Conservation (phyloP, 2,329 filamentous ascomycete genomes). For the Pestalotiopsis sp. region DNA sequence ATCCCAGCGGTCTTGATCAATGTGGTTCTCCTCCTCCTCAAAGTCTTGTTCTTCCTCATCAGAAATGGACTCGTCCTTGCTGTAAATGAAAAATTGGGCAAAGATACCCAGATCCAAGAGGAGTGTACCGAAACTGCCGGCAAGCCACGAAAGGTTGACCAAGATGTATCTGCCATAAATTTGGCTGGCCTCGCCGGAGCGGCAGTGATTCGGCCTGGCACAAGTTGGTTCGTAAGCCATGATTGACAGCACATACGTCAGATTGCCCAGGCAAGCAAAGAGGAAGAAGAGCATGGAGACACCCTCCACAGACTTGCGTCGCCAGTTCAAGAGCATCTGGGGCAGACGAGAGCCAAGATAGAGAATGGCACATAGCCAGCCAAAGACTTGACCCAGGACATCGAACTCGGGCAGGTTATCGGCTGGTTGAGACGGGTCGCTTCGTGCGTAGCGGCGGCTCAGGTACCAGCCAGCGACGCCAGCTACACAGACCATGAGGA, state of each 20-base stretch:
- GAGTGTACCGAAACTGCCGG: slow-evolving; percentile 86
- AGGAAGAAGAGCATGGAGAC: slow-evolving; percentile 94
- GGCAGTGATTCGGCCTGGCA: slow-evolving; percentile 52
- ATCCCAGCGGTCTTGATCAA: slow-evolving; percentile 28
- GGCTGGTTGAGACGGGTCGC: slow-evolving; percentile 37
- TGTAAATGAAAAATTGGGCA: slow-evolving; percentile 88
- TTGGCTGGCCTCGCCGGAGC: slow-evolving; percentile 62
- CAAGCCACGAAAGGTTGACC: slow-evolving; percentile 88
- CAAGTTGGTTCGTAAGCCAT: slow-evolving; percentile 85
- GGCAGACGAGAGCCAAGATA: slow-evolving; percentile 91
- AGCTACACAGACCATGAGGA: slow-evolving; percentile 81
- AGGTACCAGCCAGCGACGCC: slow-evolving; percentile 88
- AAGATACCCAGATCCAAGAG: slow-evolving; percentile 86
- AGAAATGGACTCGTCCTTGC: slow-evolving; percentile 39
- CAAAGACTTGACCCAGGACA: slow-evolving; percentile 83
- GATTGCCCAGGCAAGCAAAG: slow-evolving; percentile 92
- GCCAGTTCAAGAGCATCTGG: slow-evolving; percentile 89
- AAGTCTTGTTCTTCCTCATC: slow-evolving; percentile 33
- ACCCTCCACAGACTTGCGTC: slow-evolving; percentile 90
- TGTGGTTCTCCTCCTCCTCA: slow-evolving; percentile 27
- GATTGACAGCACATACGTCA: slow-evolving; percentile 92
- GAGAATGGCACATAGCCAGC: slow-evolving; percentile 85
- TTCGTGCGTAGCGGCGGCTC: slow-evolving; percentile 50
- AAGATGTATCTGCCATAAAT: slow-evolving; percentile 83
- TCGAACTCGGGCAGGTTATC: slow-evolving; percentile 67